These are phyloP conservation scores for Trichoderma erinaceum DNA, from an alignment of 495 filamentous ascomycete genomes.

Conservation along the genomic window DNA sequence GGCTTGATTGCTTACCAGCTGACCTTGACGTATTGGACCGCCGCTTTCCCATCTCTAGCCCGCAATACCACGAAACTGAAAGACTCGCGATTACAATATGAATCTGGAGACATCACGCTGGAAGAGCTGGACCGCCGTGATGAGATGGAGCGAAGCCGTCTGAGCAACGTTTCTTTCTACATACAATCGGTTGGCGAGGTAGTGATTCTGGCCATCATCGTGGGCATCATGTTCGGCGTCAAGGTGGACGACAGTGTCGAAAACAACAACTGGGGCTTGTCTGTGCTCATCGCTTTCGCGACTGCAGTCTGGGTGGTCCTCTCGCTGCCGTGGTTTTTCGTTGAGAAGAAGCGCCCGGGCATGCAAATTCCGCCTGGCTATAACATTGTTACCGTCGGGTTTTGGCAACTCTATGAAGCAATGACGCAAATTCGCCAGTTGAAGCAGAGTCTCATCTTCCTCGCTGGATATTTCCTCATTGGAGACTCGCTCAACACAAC, in stretches of 20 bases:
- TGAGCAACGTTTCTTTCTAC: slow-evolving; percentile 58
- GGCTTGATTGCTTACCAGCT: slow-evolving; percentile 62
- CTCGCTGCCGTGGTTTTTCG: slow-evolving; percentile 56
- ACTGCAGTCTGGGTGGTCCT: slow-evolving; percentile 57
- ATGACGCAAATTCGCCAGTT: slow-evolving; percentile 53
- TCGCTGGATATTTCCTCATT: slow-evolving; percentile 60
- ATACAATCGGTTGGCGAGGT: slow-evolving; percentile 56
- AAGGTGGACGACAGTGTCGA: slow-evolving; percentile 49
- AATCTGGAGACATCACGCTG: slow-evolving; percentile 45
- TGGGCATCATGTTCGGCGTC: slow-evolving; percentile 57
- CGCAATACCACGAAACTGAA: slow-evolving; percentile 51
- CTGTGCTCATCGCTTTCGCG: slow-evolving; percentile 58
- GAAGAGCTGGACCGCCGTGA: slow-evolving; percentile 57
- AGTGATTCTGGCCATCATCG: slow-evolving; percentile 54
- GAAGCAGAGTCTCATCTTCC: slow-evolving; percentile 58
- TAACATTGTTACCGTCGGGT: slow-evolving; percentile 47
- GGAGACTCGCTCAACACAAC: slow-evolving; percentile 61
- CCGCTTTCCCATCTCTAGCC: slow-evolving; percentile 57
- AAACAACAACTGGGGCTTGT: slow-evolving; percentile 61
- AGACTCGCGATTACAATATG: slow-evolving; percentile 46
- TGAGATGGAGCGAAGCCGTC: slow-evolving; percentile 53
- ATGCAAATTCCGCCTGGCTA: slow-evolving; percentile 34
- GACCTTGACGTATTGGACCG: slow-evolving; percentile 61
- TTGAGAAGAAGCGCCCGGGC: slow-evolving; percentile 57
- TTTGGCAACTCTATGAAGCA: slow-evolving; percentile 54